phyloP scores from a whole-genome alignment of 768 basidiomycete species.

The Termitomyces sp. region DNA sequence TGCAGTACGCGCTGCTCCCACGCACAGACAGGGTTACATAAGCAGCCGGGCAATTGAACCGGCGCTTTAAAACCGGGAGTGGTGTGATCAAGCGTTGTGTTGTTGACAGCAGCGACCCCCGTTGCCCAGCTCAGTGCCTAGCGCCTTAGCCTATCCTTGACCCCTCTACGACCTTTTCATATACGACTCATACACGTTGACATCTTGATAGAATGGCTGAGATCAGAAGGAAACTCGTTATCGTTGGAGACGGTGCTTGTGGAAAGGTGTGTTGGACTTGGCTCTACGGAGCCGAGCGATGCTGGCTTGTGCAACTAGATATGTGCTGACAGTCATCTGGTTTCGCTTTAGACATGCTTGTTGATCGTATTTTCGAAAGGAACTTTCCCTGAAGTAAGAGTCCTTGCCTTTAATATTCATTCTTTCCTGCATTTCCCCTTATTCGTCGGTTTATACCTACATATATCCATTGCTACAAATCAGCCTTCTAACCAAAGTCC shows the following conservation, averaged over 20 bases:
- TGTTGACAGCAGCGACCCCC: constrained; percentile 14
- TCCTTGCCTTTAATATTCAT: constrained; percentile 1
- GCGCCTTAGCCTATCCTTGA: neutral
- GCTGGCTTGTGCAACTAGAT: neutral
- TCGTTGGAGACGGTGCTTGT: constrained; percentile 97
- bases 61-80: constrained; percentile 18
- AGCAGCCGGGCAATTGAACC: constrained; percentile 12
- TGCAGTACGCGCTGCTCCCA: constrained; percentile 9
- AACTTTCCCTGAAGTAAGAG: constrained; percentile 88
- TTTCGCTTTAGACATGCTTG: constrained; percentile 65
- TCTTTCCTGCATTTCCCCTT: neutral
- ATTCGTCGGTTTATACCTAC: neutral
- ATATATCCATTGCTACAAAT: neutral
- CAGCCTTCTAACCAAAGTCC: no score
- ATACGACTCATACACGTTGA: neutral
- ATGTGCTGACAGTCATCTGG: constrained; percentile 4
- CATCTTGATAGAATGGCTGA: constrained; percentile 65
- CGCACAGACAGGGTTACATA: constrained; percentile 20
- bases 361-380: constrained; percentile 97
- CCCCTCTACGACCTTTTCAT: neutral
- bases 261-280: constrained; percentile 60
- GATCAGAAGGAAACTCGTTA: constrained; percentile 98
- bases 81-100: constrained; percentile 12
- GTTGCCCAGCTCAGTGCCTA: constrained; percentile 7
- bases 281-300: neutral